These are phyloP conservation scores for Nepenthes mirabilis DNA, from an alignment of 148 eudicot genomes.

Conservation along the genomic window DNA sequence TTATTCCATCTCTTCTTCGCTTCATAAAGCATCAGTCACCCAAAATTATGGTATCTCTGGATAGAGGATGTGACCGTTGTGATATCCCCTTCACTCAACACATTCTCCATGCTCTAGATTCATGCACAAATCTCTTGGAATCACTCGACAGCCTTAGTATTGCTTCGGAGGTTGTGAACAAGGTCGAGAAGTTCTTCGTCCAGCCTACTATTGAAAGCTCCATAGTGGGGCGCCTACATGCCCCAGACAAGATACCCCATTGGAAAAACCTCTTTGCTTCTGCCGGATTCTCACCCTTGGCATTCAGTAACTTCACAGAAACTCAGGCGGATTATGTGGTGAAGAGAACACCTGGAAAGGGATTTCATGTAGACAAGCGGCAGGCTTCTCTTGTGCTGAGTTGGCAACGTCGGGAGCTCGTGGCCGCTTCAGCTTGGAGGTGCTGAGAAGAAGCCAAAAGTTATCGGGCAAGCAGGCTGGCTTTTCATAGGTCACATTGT, in stretches of 20 bases:
- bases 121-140: constrained; percentile 60
- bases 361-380: constrained; percentile 76
- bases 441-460: constrained; percentile 34
- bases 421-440: constrained; percentile 91
- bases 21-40: constrained; percentile 66
- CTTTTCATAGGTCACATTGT: not conserved
- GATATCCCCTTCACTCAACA: constrained; percentile 77
- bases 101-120: constrained; percentile 59
- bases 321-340: constrained; percentile 79
- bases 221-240: constrained; percentile 45
- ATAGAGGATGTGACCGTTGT: constrained; percentile 67
- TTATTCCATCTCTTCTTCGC: constrained; percentile 45
- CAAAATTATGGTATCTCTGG: constrained; percentile 63
- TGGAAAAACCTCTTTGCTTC: constrained; percentile 74
- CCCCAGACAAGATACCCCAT: constrained; percentile 65
- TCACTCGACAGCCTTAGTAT: constrained; percentile 80
- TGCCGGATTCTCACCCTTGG: constrained; percentile 46
- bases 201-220: constrained; percentile 70
- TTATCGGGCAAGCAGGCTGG: constrained; percentile 7
- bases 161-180: constrained; percentile 44
- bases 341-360: constrained; percentile 69
- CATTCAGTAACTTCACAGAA: constrained; percentile 79
- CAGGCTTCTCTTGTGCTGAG: constrained; percentile 73
- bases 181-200: constrained; percentile 71
- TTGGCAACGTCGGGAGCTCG: constrained; percentile 81